Evolutionary conservation across 2,329 filamentous ascomycete genomes (phyloP), one percentile per base, ranked within the genome.

Genomic region (Lachnellula occidentalis): DNA sequence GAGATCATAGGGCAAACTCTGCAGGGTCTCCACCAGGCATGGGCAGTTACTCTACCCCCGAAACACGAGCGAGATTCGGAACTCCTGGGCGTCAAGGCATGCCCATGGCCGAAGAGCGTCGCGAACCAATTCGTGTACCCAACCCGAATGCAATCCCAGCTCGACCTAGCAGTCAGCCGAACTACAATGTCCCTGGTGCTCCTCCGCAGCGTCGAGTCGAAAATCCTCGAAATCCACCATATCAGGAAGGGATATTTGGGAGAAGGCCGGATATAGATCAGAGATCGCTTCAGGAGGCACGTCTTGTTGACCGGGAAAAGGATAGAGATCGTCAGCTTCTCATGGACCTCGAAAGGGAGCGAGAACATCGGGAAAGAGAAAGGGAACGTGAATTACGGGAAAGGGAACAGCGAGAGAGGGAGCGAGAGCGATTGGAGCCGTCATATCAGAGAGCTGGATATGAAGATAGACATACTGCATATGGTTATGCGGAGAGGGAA

Each of bases 401-500:
- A 31, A 31, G 27, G 12, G 27, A 31, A 12, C 27, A 31, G 12
- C 27, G 27, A 11, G 27, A 31, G 27, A 31, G 27, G 27, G 27
- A 31, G 27, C 27, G 37, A 39, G 37, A 39, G 17, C 72, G 79
- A 51, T 66, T 67, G 24, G 69, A 66, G n/a, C 51, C 58, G 9
- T 19, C 46, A 19, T 68, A 68, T 48, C 54, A 48, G 34, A 59
- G 66, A 53, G 55, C 60, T 42, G 56, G 58, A 15, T 67, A 63
- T 34, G 60, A 61, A n/a, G 66, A 66, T 41, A 58, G 64, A 46
- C 61, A 58, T 55, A 70, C 73, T 2, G 62, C 75, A 14, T 75
- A 78, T 47, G 81, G 78, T 59, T 80, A 85, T 54, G 79, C 82
- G 19, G 76, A 73, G 48, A 71, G 78, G 43, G 82, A 67, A 17